Evolutionary conservation across 108 stramenopile genomes (phyloP).

Genomic region (Chaetoceros muelleri): DNA sequence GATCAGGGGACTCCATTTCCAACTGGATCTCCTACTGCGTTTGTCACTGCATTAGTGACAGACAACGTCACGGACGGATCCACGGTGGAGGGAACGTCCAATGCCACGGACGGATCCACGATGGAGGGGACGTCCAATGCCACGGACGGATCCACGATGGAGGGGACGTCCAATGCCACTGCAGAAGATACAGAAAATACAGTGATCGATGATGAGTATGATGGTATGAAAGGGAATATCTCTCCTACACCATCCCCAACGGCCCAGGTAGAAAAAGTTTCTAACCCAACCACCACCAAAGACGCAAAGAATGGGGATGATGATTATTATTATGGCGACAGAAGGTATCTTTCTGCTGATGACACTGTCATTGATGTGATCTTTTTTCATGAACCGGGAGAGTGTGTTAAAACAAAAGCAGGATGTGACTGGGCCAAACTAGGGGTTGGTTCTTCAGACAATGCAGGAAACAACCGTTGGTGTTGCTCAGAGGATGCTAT

Average conservation of each 20-base stretch:
- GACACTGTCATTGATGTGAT: slow-evolving; percentile 1
- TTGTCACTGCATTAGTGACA: neutral
- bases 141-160: neutral
- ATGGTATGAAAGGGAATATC: slow-evolving; percentile 1
- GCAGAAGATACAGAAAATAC: slow-evolving; percentile 2
- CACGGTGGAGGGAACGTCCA: neutral
- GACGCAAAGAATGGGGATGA: slow-evolving; percentile 10
- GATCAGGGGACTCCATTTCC: neutral
- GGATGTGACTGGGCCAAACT: slow-evolving; percentile 77
- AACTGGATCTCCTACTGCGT: neutral
- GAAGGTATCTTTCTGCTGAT: slow-evolving; percentile 19
- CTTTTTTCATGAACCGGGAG: slow-evolving; percentile 29
- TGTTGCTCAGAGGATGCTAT: slow-evolving; percentile 71
- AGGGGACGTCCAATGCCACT: neutral
- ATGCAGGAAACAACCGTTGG: slow-evolving; percentile 45
- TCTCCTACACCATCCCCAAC: neutral
- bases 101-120: neutral
- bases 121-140: neutral
- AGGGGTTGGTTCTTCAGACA: slow-evolving; percentile 51
- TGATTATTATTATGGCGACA: slow-evolving; percentile 15
- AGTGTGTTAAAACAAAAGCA: slow-evolving; percentile 41
- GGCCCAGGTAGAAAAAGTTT: slow-evolving; percentile 8
- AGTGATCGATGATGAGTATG: slow-evolving; percentile 2
- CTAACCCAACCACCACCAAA: neutral
- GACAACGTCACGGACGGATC: neutral